Conservation (phyloP, 768 basidiomycete genomes). For the Collybia mongolica region DNA sequence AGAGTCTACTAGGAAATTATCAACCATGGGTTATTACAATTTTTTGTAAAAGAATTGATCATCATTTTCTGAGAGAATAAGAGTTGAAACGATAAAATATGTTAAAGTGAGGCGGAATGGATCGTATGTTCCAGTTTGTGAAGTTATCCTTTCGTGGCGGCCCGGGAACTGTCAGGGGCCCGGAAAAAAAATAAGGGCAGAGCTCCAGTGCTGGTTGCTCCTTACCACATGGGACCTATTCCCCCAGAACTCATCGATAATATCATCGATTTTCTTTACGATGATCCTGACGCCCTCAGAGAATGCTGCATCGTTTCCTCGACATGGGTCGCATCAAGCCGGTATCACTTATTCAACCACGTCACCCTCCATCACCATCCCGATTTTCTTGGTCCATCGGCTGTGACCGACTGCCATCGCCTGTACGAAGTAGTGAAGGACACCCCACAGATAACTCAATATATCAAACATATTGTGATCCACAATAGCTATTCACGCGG, state of each 20-base stretch:
- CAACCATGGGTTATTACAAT: no score
- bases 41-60: no score
- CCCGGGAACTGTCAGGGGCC: no score
- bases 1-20: no score
- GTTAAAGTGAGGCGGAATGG: no score
- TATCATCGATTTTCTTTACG: conserved; percentile 27
- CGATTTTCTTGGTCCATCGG: not conserved
- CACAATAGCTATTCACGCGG: conserved; percentile 10
- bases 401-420: conserved; percentile 12
- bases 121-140: no score
- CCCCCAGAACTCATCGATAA: conserved; percentile 21
- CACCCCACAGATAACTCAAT: conserved; percentile 20
- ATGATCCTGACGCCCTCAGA: conserved; percentile 18
- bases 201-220: no score
- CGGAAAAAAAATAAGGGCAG: no score
- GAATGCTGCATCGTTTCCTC: conserved; percentile 23
- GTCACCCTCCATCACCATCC: conserved; percentile 17
- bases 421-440: conserved; percentile 14
- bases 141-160: no score
- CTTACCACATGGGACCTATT: not conserved
- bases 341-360: conserved; percentile 21
- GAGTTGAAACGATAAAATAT: no score
- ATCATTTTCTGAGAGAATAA: no score
- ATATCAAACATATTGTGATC: conserved; percentile 18
- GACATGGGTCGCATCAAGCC: conserved; percentile 22